A percentile compares a stretch with the other conserved stretches of the same genome.
Conservation (phyloP, 2,329 filamentous ascomycete genomes). For the Fusarium globosum region DNA sequence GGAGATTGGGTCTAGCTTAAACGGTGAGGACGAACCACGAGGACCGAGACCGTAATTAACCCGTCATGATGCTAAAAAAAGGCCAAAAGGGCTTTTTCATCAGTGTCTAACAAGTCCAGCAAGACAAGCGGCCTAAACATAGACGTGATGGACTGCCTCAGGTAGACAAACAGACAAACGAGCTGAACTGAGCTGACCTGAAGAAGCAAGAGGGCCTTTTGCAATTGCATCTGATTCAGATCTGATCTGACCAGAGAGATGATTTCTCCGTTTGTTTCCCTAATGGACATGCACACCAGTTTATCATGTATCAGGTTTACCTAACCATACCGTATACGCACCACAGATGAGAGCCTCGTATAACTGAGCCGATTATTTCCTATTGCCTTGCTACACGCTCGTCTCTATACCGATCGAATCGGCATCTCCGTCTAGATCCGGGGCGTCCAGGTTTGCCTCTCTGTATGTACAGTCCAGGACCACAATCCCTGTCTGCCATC, state of each 20-base stretch:
- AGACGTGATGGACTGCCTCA: slow-evolving; percentile 15
- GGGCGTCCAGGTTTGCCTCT: slow-evolving; percentile 1
- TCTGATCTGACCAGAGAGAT: slow-evolving; percentile 2
- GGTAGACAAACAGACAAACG: background rate
- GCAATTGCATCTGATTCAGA: background rate
- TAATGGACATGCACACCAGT: background rate
- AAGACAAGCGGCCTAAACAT: background rate
- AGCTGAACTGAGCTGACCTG: background rate
- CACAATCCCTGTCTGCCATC: background rate
- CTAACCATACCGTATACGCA: background rate
- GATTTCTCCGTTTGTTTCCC: background rate
- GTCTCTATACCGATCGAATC: slow-evolving; percentile 19
- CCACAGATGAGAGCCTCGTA: slow-evolving; percentile 32
- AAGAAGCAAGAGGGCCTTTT: slow-evolving; percentile 9
- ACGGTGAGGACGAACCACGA: slow-evolving; percentile 33
- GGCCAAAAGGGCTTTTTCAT: background rate
- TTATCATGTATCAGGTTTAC: background rate
- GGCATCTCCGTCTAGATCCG: slow-evolving; percentile 25
- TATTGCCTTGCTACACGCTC: background rate
- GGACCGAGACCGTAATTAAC: slow-evolving; percentile 36
- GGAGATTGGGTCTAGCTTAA: slow-evolving; percentile 29
- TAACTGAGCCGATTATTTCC: slow-evolving; percentile 15
- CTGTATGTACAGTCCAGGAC: background rate
- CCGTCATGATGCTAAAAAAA: slow-evolving; percentile 41
- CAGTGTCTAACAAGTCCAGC: slow-evolving; percentile 12